Conservation (phyloP, 1,139 yeast species). For the Pneumocystis oryctolagi region DNA sequence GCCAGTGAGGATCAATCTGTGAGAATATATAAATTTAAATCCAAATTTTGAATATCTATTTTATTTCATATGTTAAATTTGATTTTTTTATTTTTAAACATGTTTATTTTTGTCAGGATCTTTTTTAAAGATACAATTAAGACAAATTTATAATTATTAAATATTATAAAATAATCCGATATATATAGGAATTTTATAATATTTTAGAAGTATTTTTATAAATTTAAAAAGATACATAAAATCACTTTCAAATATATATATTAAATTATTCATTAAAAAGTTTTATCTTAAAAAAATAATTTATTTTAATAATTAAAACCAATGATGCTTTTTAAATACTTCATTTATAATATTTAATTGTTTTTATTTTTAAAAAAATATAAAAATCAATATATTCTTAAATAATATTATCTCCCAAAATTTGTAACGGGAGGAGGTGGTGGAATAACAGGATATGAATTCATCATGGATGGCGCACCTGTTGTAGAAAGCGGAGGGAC, state of each 20-base stretch:
- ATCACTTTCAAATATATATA: background rate
- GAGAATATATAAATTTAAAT: background rate
- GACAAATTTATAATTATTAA: no score
- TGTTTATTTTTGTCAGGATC: no score
- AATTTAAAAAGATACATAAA: background rate
- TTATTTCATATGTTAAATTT: background rate
- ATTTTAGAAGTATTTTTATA: background rate
- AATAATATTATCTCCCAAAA: background rate
- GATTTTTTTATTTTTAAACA: no score
- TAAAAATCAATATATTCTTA: background rate
- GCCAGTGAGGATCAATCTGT: background rate
- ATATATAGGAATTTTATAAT: no score
- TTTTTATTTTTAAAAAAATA: background rate
- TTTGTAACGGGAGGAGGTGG: background rate
- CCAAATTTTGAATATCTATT: background rate
- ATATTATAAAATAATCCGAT: no score
- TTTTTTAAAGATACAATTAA: no score
- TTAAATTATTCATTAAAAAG: background rate
- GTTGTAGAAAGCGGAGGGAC: background rate
- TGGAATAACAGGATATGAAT: background rate
- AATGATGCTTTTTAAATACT: no score
- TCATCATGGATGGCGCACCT: background rate
- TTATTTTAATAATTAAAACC: no score
- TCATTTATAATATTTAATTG: background rate
- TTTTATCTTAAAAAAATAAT: no score